phyloP scores from a whole-genome alignment of 371 early-diverging fungal species.

The Lichtheimia ornata region DNA sequence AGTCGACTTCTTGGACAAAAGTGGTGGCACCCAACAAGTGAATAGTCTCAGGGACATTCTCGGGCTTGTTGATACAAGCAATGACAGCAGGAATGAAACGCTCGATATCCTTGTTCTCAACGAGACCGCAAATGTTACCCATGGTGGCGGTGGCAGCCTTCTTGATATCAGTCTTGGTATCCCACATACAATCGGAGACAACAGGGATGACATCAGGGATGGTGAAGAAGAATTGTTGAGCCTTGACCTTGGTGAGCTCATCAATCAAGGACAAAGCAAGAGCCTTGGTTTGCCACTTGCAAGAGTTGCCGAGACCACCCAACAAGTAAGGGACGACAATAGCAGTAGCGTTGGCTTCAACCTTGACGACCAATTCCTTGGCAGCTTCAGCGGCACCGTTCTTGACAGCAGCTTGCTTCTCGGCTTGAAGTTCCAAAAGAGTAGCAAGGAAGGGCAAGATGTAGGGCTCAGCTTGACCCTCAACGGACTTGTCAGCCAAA shows the following conservation, averaged over 20 bases:
- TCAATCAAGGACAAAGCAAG: slow-evolving; percentile 60
- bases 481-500: slow-evolving; percentile 43
- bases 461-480: slow-evolving; percentile 64
- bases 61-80: slow-evolving; percentile 65
- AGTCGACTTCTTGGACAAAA: slow-evolving; percentile 79
- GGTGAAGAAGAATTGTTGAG: slow-evolving; percentile 55
- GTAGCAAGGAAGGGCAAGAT: slow-evolving; percentile 53
- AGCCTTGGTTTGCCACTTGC: slow-evolving; percentile 80
- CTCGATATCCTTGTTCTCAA: slow-evolving; percentile 69
- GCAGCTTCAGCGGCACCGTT: slow-evolving; percentile 57
- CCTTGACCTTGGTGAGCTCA: slow-evolving; percentile 54
- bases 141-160: slow-evolving; percentile 53
- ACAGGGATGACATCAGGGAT: slow-evolving; percentile 74
- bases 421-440: slow-evolving; percentile 66
- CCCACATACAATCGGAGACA: slow-evolving; percentile 75
- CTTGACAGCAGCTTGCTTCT: slow-evolving; percentile 65
- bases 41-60: slow-evolving; percentile 68
- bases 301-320: slow-evolving; percentile 61
- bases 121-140: slow-evolving; percentile 52
- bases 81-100: slow-evolving; percentile 67
- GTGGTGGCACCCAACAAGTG: slow-evolving; percentile 72
- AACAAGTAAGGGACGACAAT: slow-evolving; percentile 61
- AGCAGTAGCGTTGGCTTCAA: slow-evolving; percentile 57
- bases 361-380: slow-evolving; percentile 45
- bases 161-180: slow-evolving; percentile 71